Evolutionary conservation across 2,329 filamentous ascomycete genomes (phyloP), one percentile per base, ranked within the genome.

Genomic region (Hypoxylon sp.): DNA sequence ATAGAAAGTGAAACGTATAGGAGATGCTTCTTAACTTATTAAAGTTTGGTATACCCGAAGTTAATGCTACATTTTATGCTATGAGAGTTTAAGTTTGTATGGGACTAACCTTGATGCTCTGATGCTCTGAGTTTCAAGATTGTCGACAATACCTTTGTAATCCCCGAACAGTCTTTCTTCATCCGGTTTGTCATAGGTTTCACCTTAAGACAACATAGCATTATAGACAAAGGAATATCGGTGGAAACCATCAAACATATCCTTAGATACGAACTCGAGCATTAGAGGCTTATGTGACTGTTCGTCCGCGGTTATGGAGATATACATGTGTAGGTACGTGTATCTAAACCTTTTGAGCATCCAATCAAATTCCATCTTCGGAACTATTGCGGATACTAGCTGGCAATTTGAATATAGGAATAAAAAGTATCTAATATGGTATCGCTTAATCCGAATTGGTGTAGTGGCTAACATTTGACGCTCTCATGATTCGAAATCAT

Each of bases 401-500:
- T 35, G 31, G 11, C 2, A 2, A 0, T 5, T 11, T 6, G 11
- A 13, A 13, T 42, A 26, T 14, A 9, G 2, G 1, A 6, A 13
- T 24, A 44, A 31, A 17, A 19, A 22, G n/a, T n/a, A n/a, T n/a
- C n/a, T n/a, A n/a, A n/a, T 2, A 6, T 1, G 3, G 2, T 1
- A 17, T 19, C 6, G 14, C 9, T 3, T 6, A 66, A 68, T 78
- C 77, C 77, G 77, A 78, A 77, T 76, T 76, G 80, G 75, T 77
- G 74, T 75, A 75, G 75, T 78, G 77, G 76, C 72, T 73, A 78
- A 78, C 76, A 78, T 77, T 77, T 76, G 73, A 75, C 77, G 76
- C 77, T 78, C 77, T 79, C 77, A 78, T 48, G 24, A n/a, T 39
- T n/a, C 10, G 6, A 39, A 10, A 46, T 58, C 48, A 51, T 35